Percentiles rank a stretch among this genome's conserved stretches.
These are phyloP conservation scores for Cryptococcus depauperatus DNA, from an alignment of 1,284 basidiomycete genomes.

Conservation along the genomic window DNA sequence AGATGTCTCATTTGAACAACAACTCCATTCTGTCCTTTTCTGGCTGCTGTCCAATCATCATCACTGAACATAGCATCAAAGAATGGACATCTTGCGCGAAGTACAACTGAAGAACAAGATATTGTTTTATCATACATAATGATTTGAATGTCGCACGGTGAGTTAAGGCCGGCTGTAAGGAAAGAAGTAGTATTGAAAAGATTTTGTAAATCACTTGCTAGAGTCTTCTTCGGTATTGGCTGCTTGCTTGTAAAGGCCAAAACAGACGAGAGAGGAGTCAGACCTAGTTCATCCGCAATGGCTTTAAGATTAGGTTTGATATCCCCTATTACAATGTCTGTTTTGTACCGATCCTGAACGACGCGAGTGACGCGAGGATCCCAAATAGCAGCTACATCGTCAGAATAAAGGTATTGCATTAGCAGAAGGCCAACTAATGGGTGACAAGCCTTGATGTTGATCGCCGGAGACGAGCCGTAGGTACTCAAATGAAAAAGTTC, in stretches of 20 bases:
- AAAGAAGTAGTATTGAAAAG: conserved; percentile 44
- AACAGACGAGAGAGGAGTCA: conserved; percentile 35
- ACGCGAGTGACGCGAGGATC: conserved; percentile 61
- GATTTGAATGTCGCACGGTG: conserved; percentile 60
- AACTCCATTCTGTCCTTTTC: conserved; percentile 51
- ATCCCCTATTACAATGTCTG: conserved; percentile 47
- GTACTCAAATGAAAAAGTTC: conserved; percentile 9
- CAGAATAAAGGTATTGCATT: conserved; percentile 79
- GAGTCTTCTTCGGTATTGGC: conserved; percentile 23
- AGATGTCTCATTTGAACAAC: conserved; percentile 66
- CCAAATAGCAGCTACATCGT: conserved; percentile 75
- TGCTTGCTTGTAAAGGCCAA: conserved; percentile 38
- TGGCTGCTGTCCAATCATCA: conserved; percentile 65
- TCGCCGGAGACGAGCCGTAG: conserved; percentile 7
- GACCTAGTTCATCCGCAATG: conserved; percentile 51
- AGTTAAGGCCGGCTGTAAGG: conserved; percentile 10
- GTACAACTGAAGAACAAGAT: conserved; percentile 61
- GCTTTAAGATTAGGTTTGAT: conserved; percentile 60
- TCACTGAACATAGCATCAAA: conserved; percentile 82
- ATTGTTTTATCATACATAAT: conserved; percentile 63
- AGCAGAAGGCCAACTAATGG: conserved; percentile 64
- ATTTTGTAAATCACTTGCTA: conserved; percentile 36
- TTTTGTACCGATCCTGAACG: conserved; percentile 48
- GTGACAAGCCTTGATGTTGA: conserved; percentile 27
- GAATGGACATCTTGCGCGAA: conserved; percentile 75